Base-by-base conservation (phyloP, 169 alveolate genomes). In the Cryptosporidium meleagridis region DNA sequence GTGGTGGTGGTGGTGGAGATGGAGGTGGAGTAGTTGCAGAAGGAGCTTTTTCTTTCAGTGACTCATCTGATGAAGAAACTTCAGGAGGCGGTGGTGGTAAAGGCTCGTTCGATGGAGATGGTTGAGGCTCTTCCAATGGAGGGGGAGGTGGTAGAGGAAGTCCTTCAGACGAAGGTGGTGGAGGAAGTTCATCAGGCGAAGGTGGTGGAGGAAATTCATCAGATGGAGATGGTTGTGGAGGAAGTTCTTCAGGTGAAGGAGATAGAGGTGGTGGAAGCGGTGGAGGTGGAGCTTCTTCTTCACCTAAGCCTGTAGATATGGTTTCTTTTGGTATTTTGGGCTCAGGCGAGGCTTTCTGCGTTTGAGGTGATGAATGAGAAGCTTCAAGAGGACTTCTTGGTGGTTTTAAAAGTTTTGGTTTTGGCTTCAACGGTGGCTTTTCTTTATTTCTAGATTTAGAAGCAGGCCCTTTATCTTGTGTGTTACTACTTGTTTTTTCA, bases 121-220 rank as follows among this genome's bases (percentile, higher is more conserved):
- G 69, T 70, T 31, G 33, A 35, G 65, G 8, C 5, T 26, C 23
- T 44, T 41, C 84, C 16, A 93, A 92, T 61, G 93, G 85, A 3
- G 85, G 58, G 6, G 93, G 93, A 1, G 73, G 85, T 7, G 84
- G 69, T 59, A 72, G n/a, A n/a, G n/a, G n/a, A n/a, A n/a, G n/a
- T n/a, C n/a, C n/a, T n/a, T n/a, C n/a, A n/a, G n/a, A n/a, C n/a
- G n/a, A 29, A 31, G 33, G 35, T 31, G 35, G 33, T 29, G 33
- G 53, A 8, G 41, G 53, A 10, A 71, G 65, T n/a, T 91, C 35
- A 26, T 33, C 37, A 31, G 53, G 23, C 45, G 80, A 71, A 45
- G 44, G 44, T 37, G 44, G 44, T 7, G 44, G 44, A 1, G 44
- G 45, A 39, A 39, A 4, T 39, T 39, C 45, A 1, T 39, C 45